A percentile compares a stretch with the other conserved stretches of the same genome.
phyloP scores from a whole-genome alignment of 805 yeast genomes.

The Jamesozyma spencerorum region DNA sequence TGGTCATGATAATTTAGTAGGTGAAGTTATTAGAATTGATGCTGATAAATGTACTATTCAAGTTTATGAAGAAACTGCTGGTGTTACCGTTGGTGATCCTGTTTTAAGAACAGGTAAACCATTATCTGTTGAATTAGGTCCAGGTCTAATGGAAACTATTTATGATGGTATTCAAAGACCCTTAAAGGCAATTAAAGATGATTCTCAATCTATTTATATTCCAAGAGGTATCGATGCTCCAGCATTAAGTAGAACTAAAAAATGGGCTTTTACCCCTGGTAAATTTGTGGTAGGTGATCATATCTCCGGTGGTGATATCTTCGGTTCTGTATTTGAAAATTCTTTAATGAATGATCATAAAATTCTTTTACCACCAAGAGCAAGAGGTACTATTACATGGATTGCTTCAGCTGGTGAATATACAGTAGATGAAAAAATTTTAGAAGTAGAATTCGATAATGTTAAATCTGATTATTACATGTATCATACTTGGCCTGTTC shows the following conservation, averaged over 20 bases:
- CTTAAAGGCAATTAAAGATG: constrained; percentile 80
- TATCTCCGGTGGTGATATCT: constrained; percentile 95
- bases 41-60: constrained; percentile 97
- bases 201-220: constrained; percentile 85
- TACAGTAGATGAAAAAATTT: constrained; percentile 76
- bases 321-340: constrained; percentile 89
- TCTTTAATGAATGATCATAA: constrained; percentile 88
- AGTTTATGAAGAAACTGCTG: constrained; percentile 98
- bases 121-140: constrained; percentile 97
- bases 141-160: constrained; percentile 98
- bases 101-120: constrained; percentile 98
- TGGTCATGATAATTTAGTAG: constrained; percentile 93
- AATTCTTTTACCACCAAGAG: constrained; percentile 93
- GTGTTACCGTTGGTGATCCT: constrained; percentile 98
- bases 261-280: constrained; percentile 83
- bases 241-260: constrained; percentile 71
- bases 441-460: constrained; percentile 95
- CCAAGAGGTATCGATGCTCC: constrained; percentile 99
- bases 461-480: constrained; percentile 69
- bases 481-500: constrained; percentile 99
- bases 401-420: constrained; percentile 87
- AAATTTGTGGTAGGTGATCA: constrained; percentile 80
- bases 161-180: constrained; percentile 99
- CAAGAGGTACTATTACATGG: constrained; percentile 91
- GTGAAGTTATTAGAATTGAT: constrained; percentile 95